phyloP scores from a whole-genome alignment of 2,329 filamentous ascomycete genomes.

The Neofusicoccum parvum region DNA sequence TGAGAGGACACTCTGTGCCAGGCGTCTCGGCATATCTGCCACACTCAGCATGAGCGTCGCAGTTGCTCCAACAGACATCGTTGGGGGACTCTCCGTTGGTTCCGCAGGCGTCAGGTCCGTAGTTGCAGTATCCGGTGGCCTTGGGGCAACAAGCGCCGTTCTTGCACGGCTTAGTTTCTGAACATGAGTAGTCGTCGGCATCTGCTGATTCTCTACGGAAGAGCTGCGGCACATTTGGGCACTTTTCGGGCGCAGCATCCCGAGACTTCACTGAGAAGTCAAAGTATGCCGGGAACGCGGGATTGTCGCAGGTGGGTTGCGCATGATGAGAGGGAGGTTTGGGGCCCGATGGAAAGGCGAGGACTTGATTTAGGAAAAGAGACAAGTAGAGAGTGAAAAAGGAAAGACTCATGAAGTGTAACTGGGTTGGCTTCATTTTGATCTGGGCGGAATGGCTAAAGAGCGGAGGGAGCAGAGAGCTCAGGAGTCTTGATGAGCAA shows the following conservation, averaged over 20 bases:
- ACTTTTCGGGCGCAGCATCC: not conserved
- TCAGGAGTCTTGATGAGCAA: not conserved
- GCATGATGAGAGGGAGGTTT: not conserved
- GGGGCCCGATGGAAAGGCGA: not conserved
- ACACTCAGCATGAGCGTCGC: slow-evolving; percentile 18
- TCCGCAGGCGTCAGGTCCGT: slow-evolving; percentile 14
- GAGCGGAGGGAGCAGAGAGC: not conserved
- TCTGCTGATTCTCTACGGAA: not conserved
- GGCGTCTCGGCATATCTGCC: not conserved
- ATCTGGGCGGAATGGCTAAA: not conserved
- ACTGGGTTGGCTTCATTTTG: not conserved
- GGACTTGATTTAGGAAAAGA: not conserved
- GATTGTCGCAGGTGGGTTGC: not conserved
- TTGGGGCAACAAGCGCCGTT: slow-evolving; percentile 16
- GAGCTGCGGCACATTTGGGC: not conserved
- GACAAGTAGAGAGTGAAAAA: not conserved
- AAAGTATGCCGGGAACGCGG: not conserved
- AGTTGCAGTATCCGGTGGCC: slow-evolving; percentile 9
- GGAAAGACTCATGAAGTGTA: not conserved
- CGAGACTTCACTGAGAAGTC: not conserved
- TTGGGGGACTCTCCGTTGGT: not conserved
- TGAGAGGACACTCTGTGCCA: not conserved
- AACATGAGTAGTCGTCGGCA: slow-evolving; percentile 3
- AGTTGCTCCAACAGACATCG: slow-evolving; percentile 21
- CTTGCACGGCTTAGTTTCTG: not conserved